Evolutionary conservation across 2,329 filamentous ascomycete genomes (phyloP), one percentile per base, ranked within the genome.

Genomic region (Fusarium tricinctum): DNA sequence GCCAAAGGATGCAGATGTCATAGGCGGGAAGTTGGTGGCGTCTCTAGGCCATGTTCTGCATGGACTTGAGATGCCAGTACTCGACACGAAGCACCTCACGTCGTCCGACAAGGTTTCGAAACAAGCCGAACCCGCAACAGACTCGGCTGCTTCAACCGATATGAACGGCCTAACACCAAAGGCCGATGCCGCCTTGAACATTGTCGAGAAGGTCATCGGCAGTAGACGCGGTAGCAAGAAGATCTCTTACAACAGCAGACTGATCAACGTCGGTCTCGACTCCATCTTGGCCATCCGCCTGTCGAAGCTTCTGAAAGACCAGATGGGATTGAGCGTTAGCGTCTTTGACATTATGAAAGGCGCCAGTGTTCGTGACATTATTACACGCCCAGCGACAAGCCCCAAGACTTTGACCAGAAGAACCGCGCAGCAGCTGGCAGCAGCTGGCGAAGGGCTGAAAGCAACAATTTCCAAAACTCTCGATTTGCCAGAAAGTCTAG

Each of bases 281-380:
- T 68, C 64, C 0, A 68, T 68, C 8, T 35, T 51, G 12, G 64
- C 64, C 4, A 68, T 68, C 12, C 58, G 64, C 0, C n/a, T 68
- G 6, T 68, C 58, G 6, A 68, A 64, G 26, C 44, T 68, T 8
- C 5, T 68, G 7, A 68, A 26, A 13, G 48, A 65, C 14, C 23
- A 38, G 12, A 10, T 68, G 6, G 26, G 63, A 3, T 10, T 67
- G 1, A 20, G 5, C 9, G 39, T 50, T 2, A 53, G 47, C 5
- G 63, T 66, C 3, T 49, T 66, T 8, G 57, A 67, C 17, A 63
- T 66, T n/a, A 67, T 66, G 46, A 66, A 58, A 5, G 64, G 64
- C 0, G 40, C 48, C 0, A 68, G 35, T 13, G 26, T 59, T 13
- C 14, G 19, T 2, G 52, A 67, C 5, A 54, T 67, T 6, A n/a